Evolutionary conservation across 768 basidiomycete genomes (phyloP), one percentile per base, ranked within the genome.

Genomic region (Macrolepiota fuliginosa): DNA sequence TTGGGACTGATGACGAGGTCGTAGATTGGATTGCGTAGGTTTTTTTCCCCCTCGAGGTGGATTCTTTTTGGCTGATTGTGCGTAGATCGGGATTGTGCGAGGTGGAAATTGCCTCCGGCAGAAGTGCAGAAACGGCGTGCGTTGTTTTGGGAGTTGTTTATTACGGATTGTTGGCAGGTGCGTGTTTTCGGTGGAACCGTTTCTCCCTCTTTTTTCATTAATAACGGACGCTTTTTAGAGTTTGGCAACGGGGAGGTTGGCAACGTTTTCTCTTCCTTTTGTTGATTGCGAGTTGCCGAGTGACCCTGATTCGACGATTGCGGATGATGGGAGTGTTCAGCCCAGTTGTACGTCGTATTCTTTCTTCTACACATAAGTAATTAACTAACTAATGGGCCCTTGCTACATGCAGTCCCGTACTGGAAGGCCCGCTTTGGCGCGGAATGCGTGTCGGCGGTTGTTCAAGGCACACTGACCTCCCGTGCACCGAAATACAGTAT

Each of bases 141-240:
- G 1, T 69, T 90, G 24, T 90, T 90, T 66, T 90, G 89, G 89
- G 88, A 90, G 63, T 62, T 90, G 29, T 89, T 88, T 65, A 86
- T 89, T 64, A 87, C 88, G 0, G 88, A 90, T 69, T 84, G 85
- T 63, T 90, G 88, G 87, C 87, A 88, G 80, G 89, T 87, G 62
- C 15, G 79, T 19, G 29, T 32, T 32, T n/a, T 32, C 29, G 29
- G 29, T 32, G 29, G 29, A 32, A 66, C 24, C 40, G 10, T 10
- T 22, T 7, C 42, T 56, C 42, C 50, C 17, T 40, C 36, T 29
- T 45, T 17, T 19, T 25, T 24, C 24, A 2, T n/a, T 45, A 19
- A 35, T 53, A 17, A 13, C 27, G 22, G 37, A 19, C 36, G 10
- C n/a, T 54, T 58, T 61, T 17, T 63, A 89, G 87, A 86, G 85